Percentiles rank a stretch among this genome's conserved stretches.
Evolutionary conservation across 1,139 yeast species (phyloP).

Genomic region (Candida tunisiensis): DNA sequence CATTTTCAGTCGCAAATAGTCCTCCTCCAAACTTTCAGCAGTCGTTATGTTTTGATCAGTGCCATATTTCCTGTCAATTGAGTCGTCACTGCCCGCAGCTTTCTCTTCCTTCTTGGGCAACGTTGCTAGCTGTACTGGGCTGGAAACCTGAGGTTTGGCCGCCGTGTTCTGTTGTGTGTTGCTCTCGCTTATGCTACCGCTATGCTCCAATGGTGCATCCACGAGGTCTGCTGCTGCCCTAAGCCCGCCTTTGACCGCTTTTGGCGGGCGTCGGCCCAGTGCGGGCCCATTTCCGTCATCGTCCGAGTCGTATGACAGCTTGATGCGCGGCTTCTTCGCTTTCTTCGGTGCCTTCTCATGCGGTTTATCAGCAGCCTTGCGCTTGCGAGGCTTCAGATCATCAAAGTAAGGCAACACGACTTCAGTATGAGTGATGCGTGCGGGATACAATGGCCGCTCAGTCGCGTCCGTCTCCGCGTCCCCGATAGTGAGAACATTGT

Average conservation of each 20-base stretch:
- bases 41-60: too few species aligned
- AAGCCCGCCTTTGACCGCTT: slow-evolving; percentile 2
- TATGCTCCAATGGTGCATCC: slow-evolving; percentile 1
- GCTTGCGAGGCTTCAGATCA: slow-evolving; percentile 17
- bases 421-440: slow-evolving; percentile 24
- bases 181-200: slow-evolving; percentile 1
- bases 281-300: slow-evolving; percentile 14
- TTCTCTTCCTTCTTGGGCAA: too few species aligned
- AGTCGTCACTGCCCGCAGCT: too few species aligned
- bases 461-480: slow-evolving; percentile 30
- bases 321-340: slow-evolving; percentile 10
- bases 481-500: slow-evolving; percentile 32
- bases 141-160: too few species aligned
- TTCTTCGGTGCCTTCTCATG: slow-evolving; percentile 9
- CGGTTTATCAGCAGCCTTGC: slow-evolving; percentile 2
- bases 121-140: too few species aligned
- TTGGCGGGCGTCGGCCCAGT: slow-evolving; percentile 9
- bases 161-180: too few species aligned
- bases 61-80: too few species aligned
- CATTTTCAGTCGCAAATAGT: too few species aligned
- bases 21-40: too few species aligned
- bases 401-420: slow-evolving; percentile 35
- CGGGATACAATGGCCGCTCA: slow-evolving; percentile 35
- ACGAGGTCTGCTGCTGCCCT: neutral
- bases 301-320: slow-evolving; percentile 9